A percentile compares a stretch with the other conserved stretches of the same genome.
Conservation (phyloP, 306 rosid species). For the Ormosia emarginata region DNA sequence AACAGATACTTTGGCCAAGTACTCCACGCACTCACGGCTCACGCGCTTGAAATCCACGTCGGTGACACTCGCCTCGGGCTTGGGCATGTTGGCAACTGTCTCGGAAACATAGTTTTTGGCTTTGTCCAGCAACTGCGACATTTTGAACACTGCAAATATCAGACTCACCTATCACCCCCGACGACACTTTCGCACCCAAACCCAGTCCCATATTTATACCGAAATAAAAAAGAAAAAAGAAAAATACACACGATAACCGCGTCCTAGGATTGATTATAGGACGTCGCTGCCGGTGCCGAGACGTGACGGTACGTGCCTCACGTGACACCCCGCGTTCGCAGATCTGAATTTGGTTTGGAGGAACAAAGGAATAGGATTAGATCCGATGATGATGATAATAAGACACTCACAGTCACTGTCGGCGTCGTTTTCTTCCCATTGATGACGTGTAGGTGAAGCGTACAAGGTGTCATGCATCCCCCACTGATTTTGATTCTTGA, state of each 20-base stretch:
- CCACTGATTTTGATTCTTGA: no score
- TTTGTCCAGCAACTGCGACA: constrained; percentile 59
- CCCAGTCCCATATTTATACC: neutral
- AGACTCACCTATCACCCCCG: neutral
- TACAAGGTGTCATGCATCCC: neutral
- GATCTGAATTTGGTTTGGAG: neutral
- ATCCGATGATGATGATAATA: neutral
- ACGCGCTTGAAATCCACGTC: constrained; percentile 68
- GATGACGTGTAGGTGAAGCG: neutral
- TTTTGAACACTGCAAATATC: constrained; percentile 17
- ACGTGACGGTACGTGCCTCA: constrained; percentile 18
- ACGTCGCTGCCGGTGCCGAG: neutral
- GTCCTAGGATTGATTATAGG: neutral
- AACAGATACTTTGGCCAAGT: constrained; percentile 59
- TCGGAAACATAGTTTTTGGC: constrained; percentile 54
- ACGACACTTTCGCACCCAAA: neutral
- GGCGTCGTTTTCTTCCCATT: neutral
- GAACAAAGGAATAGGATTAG: neutral
- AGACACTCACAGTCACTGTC: neutral
- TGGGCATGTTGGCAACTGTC: constrained; percentile 41
- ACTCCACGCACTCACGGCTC: constrained; percentile 41
- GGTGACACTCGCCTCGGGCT: constrained; percentile 64
- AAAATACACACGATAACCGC: no score
- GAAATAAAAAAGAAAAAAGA: neutral
- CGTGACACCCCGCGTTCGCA: no score